Evolutionary conservation across 164 flowering plant genomes (phyloP).

Genomic region (Protea cynaroides): DNA sequence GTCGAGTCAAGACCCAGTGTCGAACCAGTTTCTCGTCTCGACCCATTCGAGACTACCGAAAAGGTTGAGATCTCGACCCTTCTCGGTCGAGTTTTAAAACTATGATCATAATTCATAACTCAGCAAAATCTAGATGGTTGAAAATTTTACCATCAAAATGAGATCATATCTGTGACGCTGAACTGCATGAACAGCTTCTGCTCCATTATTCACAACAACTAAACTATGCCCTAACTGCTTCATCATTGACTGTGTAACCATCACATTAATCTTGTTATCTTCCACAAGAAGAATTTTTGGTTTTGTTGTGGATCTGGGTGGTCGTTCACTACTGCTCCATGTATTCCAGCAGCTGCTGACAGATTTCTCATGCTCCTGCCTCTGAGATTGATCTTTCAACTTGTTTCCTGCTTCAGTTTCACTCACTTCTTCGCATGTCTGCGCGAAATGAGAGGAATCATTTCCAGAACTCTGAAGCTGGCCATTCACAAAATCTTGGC

Average conservation of each 20-base stretch:
- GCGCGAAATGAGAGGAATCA: conserved; percentile 11
- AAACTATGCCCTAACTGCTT: conserved; percentile 76
- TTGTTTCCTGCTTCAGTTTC: conserved; percentile 12
- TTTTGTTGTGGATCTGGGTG: conserved; percentile 17
- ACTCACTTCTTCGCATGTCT: conserved; percentile 15
- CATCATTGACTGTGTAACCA: conserved; percentile 92
- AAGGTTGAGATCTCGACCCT: no score
- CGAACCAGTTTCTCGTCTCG: no score
- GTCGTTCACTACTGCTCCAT: conserved; percentile 28
- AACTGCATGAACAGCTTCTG: conserved; percentile 84
- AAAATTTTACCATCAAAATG: conserved; percentile 70
- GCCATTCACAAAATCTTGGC: conserved; percentile 16
- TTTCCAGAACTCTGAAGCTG: conserved; percentile 3
- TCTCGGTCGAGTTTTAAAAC: no score
- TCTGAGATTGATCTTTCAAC: conserved; percentile 17
- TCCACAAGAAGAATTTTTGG: conserved; percentile 92
- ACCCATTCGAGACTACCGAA: no score
- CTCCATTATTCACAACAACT: conserved; percentile 85
- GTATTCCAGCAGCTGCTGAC: conserved; percentile 17
- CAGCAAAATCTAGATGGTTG: background rate
- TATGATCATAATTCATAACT: no score
- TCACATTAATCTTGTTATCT: conserved; percentile 86
- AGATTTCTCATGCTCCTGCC: conserved; percentile 22
- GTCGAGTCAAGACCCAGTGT: no score
- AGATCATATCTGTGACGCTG: conserved; percentile 59